Evolutionary conservation across 2,329 filamentous ascomycete genomes (phyloP).

Genomic region (Hypoxylon sp.): DNA sequence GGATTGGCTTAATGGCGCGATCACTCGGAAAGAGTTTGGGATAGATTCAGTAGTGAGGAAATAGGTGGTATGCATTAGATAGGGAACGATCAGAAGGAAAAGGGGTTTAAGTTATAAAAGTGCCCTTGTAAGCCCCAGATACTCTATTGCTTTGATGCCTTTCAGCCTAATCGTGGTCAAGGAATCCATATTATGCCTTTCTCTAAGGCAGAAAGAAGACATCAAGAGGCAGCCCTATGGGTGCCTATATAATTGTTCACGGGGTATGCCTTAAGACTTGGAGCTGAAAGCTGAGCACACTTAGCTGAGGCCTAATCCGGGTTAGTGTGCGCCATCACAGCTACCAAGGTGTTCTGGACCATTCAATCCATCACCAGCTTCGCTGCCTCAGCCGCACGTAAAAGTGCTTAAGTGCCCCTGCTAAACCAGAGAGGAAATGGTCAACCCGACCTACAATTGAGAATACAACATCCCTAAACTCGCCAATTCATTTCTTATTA

Average conservation of each 20-base stretch:
- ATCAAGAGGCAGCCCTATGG: background rate
- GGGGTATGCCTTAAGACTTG: background rate
- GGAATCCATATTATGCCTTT: background rate
- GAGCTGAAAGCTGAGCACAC: conserved; percentile 13
- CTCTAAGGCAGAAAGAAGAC: background rate
- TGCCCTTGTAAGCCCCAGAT: background rate
- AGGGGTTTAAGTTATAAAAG: background rate
- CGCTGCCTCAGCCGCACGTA: conserved; percentile 11
- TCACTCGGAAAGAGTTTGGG: background rate
- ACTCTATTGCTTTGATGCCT: background rate
- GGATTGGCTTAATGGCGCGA: background rate
- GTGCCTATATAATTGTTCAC: background rate
- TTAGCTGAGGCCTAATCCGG: conserved; percentile 1
- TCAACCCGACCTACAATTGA: background rate
- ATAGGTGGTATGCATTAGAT: background rate
- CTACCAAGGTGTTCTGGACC: conserved; percentile 8
- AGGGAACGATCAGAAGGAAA: background rate
- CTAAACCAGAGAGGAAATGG: background rate
- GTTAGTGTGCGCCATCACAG: conserved; percentile 5
- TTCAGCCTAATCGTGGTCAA: background rate
- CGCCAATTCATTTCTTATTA: background rate
- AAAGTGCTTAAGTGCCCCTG: background rate
- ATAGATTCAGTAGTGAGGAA: background rate
- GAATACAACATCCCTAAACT: background rate
- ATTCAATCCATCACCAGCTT: conserved; percentile 1